These are phyloP conservation scores for Phaffia tasmanica DNA, from an alignment of 768 basidiomycete genomes.

Conservation along the genomic window DNA sequence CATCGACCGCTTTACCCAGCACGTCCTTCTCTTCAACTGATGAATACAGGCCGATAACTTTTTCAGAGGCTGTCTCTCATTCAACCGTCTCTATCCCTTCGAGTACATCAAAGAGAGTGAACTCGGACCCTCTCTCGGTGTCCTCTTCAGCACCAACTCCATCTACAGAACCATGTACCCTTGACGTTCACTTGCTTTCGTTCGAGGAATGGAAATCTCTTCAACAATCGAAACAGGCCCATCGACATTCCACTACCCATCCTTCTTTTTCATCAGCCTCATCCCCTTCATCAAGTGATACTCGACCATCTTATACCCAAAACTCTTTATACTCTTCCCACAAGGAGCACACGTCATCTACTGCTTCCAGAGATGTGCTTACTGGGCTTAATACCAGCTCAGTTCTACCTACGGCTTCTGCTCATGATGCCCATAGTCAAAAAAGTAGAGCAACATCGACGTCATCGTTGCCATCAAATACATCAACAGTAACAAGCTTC, in stretches of 20 bases:
- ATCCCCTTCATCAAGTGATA: neutral
- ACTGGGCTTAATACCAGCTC: neutral
- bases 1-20: neutral
- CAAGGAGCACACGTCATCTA: neutral
- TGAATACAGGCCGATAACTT: too few species aligned
- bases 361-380: neutral
- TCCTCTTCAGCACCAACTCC: neutral
- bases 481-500: neutral
- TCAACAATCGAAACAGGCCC: constrained; percentile 3
- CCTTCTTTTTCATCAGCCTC: neutral
- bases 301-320: neutral
- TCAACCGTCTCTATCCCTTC: too few species aligned
- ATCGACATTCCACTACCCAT: neutral
- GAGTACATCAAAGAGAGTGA: too few species aligned
- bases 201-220: constrained; percentile 26
- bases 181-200: constrained; percentile 3
- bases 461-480: neutral
- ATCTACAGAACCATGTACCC: neutral
- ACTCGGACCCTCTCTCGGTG: too few species aligned
- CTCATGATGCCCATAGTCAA: neutral
- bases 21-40: neutral
- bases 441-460: neutral
- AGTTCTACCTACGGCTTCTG: neutral
- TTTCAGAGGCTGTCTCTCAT: too few species aligned
- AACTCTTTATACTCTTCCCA: neutral